Evolutionary conservation across 2,329 filamentous ascomycete genomes (phyloP), one percentile per base, ranked within the genome.

Genomic region (Colletotrichum destructivum): DNA sequence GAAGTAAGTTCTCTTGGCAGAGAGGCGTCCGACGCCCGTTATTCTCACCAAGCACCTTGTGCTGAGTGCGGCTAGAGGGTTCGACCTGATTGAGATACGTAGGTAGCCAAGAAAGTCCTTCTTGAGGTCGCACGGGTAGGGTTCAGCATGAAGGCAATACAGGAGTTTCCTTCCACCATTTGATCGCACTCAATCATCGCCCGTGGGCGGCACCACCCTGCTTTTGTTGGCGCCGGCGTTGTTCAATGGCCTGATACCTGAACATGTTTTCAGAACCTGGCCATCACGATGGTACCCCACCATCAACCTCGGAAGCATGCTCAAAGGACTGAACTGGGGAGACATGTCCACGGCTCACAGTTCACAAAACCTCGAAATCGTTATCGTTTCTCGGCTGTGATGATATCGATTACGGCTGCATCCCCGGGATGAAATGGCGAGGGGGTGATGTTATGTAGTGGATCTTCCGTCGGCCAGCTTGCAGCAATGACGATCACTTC

Each of bases 221-320:
- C 23, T 59, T 69, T 63, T 61, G 59, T 59, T 47, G 65, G 31
- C 47, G 46, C 47, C 54, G 31, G 31, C 31, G 13, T n/a, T 44
- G 21, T 59, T 15, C 31, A 42, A 56, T 69, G 65, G 69, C 65
- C 52, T 59, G 65, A 69, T 63, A 26, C 26, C 46, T 42, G 63
- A 8, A 26, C 26, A 26, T 26, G 1, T 31, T 31, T 42, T 26
- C 21, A 26, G 40, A 46, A 11, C 44, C 54, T 21, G 15, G 16
- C 38, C 18, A 69, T 38, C 46, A 57, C 51, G 16, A 23, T 16
- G 52, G 21, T 15, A 15, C 11, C 54, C 15, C n/a, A 4, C n/a
- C n/a, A 56, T 56, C 12, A 23, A 13, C 52, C 31, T 55, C 2
- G 9, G 31, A 8, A n/a, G 38, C 21, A 15, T 35, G 11, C 18